phyloP scores from a whole-genome alignment of 148 eudicot species.

The Silene latifolia region DNA sequence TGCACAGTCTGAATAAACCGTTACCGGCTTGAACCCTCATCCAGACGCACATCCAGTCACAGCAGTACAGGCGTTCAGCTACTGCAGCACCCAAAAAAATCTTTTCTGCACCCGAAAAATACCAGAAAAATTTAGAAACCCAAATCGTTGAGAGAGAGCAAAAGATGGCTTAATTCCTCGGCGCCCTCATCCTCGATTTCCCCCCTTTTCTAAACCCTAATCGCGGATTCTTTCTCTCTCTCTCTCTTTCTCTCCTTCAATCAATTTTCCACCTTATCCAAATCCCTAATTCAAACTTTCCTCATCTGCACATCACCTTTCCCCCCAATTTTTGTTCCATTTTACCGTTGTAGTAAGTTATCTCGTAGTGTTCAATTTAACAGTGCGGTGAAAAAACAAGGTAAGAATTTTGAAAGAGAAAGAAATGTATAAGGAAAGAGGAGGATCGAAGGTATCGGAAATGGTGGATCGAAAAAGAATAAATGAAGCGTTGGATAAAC shows the following conservation, averaged over 20 bases:
- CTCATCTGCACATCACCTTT: not conserved
- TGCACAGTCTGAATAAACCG: too few species aligned
- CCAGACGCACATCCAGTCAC: not conserved
- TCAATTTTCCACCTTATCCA: not conserved
- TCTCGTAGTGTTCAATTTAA: not conserved
- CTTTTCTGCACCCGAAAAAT: not conserved
- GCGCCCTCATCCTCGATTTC: not conserved
- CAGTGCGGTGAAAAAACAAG: not conserved
- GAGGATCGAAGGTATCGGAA: constrained; percentile 41
- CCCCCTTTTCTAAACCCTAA: constrained; percentile 23
- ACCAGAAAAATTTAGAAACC: not conserved
- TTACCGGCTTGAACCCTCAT: too few species aligned
- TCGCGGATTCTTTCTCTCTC: not conserved
- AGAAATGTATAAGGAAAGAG: constrained; percentile 39
- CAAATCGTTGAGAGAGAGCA: not conserved
- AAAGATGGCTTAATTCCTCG: constrained; percentile 17
- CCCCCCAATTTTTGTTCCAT: too few species aligned
- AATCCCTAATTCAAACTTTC: constrained; percentile 1
- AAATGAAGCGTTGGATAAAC: constrained; percentile 61
- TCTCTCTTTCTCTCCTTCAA: not conserved
- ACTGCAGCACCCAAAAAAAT: not conserved
- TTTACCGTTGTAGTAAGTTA: not conserved
- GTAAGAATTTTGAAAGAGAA: not conserved
- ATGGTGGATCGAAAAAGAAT: constrained; percentile 52
- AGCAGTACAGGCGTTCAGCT: not conserved